Evolutionary conservation across 768 basidiomycete species (phyloP), one percentile per base, ranked within the genome.

Genomic region (Xerocomellus chrysenteron): DNA sequence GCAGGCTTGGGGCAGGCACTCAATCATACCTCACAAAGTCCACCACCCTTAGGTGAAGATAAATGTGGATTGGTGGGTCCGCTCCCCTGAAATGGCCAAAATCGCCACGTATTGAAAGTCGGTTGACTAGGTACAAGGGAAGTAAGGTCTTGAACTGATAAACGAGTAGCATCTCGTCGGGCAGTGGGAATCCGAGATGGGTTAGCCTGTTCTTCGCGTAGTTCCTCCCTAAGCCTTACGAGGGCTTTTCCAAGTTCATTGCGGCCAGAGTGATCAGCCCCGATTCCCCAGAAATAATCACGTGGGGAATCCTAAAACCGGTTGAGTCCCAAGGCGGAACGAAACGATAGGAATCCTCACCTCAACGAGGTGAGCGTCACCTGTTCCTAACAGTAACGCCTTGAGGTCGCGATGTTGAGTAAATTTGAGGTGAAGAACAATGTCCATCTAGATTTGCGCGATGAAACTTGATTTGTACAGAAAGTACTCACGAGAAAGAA

Each of bases 231-330:
- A 60, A 90, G 72, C 59, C 85, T 80, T 60, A 82, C 80, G 12
- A 90, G 77, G 13, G 85, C 82, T 66, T 85, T 87, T 42, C 88
- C 89, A 33, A 90, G 80, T 68, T 90, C 86, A 59, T 90, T 90
- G 42, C 83, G 81, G 21, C 88, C 88, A 63, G 77, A 73, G 28
- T 78, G 73, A 67, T 90, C 85, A 36, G 80, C 75, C 28, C 88
- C 88, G 57, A 83, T 70, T 19, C 88, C 88, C 87, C 88, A 90
- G 71, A 89, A 89, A 40, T 86, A 76, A 68, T 90, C 88, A 59
- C 83, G 85, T 55, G 85, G 84, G n/a, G 86, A 88, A 65, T 87
- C 81, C 86, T 88, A 59, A 32, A 11, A 24, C 5, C 17, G 8
- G 50, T 19, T 52, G 32, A 54, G 30, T 47, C 14, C 35, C 52